These are phyloP conservation scores for Sistotremastrum niveocremeum DNA, from an alignment of 768 basidiomycete species.

Conservation along the genomic window DNA sequence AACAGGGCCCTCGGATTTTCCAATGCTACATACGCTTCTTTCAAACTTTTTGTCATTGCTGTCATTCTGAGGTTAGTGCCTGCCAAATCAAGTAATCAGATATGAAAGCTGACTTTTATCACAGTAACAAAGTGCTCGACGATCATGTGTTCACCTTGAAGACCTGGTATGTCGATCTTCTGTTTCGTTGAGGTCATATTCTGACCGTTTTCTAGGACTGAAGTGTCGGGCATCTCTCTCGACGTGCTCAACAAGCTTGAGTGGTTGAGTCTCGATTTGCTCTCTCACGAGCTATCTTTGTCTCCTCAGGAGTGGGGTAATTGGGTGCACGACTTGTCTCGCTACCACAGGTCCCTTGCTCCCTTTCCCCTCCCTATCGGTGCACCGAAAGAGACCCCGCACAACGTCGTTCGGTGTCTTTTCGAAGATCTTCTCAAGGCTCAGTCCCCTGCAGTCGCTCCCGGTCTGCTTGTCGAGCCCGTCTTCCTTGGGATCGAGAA, in stretches of 20 bases:
- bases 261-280: conserved; percentile 54
- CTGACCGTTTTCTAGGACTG: too few relatives aligned
- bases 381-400: conserved; percentile 60
- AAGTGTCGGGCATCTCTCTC: conserved; percentile 56
- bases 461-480: conserved; percentile 33
- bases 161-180: conserved; percentile 47
- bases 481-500: conserved; percentile 64
- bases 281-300: conserved; percentile 58
- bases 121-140: conserved; percentile 67
- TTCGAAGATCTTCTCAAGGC: conserved; percentile 58
- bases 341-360: conserved; percentile 50
- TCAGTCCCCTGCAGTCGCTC: conserved; percentile 16
- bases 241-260: conserved; percentile 59
- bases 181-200: too few relatives aligned
- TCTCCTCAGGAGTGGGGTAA: conserved; percentile 49
- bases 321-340: conserved; percentile 55
- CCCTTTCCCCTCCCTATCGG: conserved; percentile 60
- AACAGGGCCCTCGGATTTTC: neutral
- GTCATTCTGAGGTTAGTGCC: conserved; percentile 40
- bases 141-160: conserved; percentile 85
- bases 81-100: too few relatives aligned
- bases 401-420: conserved; percentile 50
- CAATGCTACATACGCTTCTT: conserved; percentile 36
- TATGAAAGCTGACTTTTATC: too few relatives aligned
- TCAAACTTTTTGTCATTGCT: conserved; percentile 63